phyloP scores from a whole-genome alignment of 257 asterid species.

The Solanum virginianum region DNA sequence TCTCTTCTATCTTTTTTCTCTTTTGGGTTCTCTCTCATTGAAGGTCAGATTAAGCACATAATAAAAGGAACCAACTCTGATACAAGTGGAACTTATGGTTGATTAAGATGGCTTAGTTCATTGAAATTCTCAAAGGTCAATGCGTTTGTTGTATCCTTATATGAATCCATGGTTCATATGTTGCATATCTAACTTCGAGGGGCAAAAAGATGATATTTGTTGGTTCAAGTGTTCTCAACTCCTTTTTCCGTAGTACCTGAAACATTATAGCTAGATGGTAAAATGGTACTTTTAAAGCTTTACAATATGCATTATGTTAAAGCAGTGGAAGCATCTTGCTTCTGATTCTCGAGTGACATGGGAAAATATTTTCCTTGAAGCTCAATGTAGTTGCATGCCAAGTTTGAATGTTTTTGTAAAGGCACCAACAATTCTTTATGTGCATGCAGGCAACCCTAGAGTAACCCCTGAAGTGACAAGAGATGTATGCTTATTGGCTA shows the following conservation, averaged over 20 bases:
- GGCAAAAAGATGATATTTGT: neutral
- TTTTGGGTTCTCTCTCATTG: neutral
- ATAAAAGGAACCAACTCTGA: neutral
- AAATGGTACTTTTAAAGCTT: neutral
- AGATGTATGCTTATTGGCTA: slow-evolving; percentile 82
- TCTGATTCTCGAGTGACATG: neutral
- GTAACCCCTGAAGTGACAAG: slow-evolving; percentile 96
- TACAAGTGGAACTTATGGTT: neutral
- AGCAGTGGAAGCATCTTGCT: neutral
- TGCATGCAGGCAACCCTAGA: slow-evolving; percentile 72
- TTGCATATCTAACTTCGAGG: neutral
- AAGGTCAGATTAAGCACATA: neutral
- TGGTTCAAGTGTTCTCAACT: neutral
- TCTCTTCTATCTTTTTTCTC: no score
- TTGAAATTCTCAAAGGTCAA: neutral
- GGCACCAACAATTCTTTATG: neutral
- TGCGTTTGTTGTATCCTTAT: neutral
- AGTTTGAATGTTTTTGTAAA: neutral
- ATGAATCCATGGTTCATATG: neutral
- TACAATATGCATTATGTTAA: neutral
- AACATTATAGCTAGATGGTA: neutral
- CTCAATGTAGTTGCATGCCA: neutral
- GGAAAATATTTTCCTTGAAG: neutral
- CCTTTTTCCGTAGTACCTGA: neutral
- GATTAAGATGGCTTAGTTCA: neutral